Base-by-base conservation (phyloP, 768 basidiomycete species). In the Macrocybe gigantea region DNA sequence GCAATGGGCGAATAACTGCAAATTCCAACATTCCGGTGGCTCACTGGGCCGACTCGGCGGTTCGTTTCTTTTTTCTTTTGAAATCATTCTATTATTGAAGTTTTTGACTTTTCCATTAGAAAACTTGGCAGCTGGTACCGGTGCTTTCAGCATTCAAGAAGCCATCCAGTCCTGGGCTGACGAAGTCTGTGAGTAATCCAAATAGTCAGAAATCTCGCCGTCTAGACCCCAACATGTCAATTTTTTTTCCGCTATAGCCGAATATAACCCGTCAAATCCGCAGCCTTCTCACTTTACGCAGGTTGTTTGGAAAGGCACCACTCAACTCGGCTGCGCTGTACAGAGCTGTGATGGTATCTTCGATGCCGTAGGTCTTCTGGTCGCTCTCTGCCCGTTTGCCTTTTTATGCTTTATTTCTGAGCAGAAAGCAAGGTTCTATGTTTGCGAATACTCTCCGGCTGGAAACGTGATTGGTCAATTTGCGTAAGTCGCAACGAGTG, bases 71-170 rank as follows among this genome's bases (percentile, higher is more conserved):
- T 38, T 53, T 35, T 45, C 33, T 22, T 44, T 6, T 7, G 38
- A 9, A 15, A 32, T n/a, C n/a, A 32, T 12, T 7, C 29, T 12
- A 8, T 9, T 12, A 8, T 45, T 47, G 10, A 42, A 43, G 15
- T 41, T 48, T 29, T 29, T 30, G 39, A 38, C 33, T 38, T 14
- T 41, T 11, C 34, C 29, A 54, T n/a, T 59, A 83, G 85, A 88
- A 65, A 88, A 90, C 56, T 64, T 88, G 51, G 83, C 85, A 47
- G 85, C 84, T 46, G 85, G 85, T 7, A 82, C 82, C n/a, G 82
- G 80, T 11, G 54, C 58, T 15, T 85, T 74, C 58, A 65, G 58
- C 41, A 80, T 85, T 49, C 44, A 62, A 8, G 40, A 60, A 0
- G 85, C 77, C 12, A 65, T 88, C 53, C 66, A 73, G 50, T 64